phyloP scores from a whole-genome alignment of 441 rosid genomes.

The Metrosideros polymorpha region DNA sequence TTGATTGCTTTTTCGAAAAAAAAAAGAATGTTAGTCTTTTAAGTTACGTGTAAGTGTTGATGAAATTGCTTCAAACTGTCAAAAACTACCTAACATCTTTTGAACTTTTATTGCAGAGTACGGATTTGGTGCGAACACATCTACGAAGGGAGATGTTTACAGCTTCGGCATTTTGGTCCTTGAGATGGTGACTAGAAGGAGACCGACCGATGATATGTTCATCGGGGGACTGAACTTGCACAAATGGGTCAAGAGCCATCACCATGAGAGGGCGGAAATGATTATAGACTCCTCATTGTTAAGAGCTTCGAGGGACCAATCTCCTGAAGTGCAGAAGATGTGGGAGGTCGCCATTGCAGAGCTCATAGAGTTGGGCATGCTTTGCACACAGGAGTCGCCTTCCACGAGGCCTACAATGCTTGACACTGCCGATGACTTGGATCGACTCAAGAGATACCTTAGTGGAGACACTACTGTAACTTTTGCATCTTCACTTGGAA shows the following conservation, averaged over 20 bases:
- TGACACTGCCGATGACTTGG: slow-evolving; percentile 46
- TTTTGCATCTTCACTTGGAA: slow-evolving; percentile 43
- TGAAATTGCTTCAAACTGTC: neutral
- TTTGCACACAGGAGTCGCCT: slow-evolving; percentile 47
- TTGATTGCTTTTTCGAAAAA: neutral
- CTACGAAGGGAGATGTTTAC: slow-evolving; percentile 31
- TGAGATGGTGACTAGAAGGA: slow-evolving; percentile 29
- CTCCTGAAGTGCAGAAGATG: slow-evolving; percentile 33
- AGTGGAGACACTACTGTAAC: slow-evolving; percentile 33
- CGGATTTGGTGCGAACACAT: slow-evolving; percentile 23
- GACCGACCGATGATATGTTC: slow-evolving; percentile 31
- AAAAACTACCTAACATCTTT: neutral
- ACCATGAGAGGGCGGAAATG: slow-evolving; percentile 26
- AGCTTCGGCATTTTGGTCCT: slow-evolving; percentile 35
- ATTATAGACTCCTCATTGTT: slow-evolving; percentile 33
- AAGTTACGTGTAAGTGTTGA: neutral
- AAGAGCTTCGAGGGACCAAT: slow-evolving; percentile 25
- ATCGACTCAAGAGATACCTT: slow-evolving; percentile 45
- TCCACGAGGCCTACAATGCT: slow-evolving; percentile 52
- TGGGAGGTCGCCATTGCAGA: slow-evolving; percentile 43
- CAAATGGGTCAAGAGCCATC: slow-evolving; percentile 30
- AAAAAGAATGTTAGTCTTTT: neutral
- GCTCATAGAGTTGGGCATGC: slow-evolving; percentile 43
- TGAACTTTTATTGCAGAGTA: slow-evolving; percentile 17
- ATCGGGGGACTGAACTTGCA: slow-evolving; percentile 20